phyloP scores from a whole-genome alignment of 352 stramenopile species.

The Saprolegnia parasitica region DNA sequence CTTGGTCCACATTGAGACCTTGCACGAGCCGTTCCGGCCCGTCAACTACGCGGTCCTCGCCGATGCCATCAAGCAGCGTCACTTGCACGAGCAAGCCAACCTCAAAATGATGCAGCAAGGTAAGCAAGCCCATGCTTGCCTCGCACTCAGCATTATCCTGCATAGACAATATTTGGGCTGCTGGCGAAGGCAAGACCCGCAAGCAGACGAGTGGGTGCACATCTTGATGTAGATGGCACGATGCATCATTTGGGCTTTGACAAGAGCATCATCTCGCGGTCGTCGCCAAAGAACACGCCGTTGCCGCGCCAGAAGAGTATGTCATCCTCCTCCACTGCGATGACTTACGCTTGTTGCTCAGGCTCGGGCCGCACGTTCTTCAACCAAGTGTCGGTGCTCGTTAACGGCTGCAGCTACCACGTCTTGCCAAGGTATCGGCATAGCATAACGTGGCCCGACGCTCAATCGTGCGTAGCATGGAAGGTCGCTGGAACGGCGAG shows the following conservation, averaged over 20 bases:
- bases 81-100: slow-evolving; percentile 76
- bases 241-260: slow-evolving; percentile 77
- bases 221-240: slow-evolving; percentile 47
- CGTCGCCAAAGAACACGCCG: slow-evolving; percentile 47
- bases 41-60: slow-evolving; percentile 82
- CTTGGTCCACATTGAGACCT: slow-evolving; percentile 78
- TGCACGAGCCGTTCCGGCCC: slow-evolving; percentile 81
- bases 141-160: background rate
- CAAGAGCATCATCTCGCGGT: slow-evolving; percentile 76
- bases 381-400: slow-evolving; percentile 81
- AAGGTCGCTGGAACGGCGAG: slow-evolving; percentile 84
- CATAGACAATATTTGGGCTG: slow-evolving; percentile 82
- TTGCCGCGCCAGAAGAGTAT: slow-evolving; percentile 2
- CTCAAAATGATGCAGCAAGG: slow-evolving; percentile 81
- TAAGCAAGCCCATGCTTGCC: slow-evolving; percentile 13
- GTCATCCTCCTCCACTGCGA: background rate
- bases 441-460: background rate
- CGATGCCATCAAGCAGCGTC: slow-evolving; percentile 67
- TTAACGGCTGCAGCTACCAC: slow-evolving; percentile 82
- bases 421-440: slow-evolving; percentile 51
- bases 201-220: background rate
- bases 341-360: slow-evolving; percentile 4
- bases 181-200: slow-evolving; percentile 37
- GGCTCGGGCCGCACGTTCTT: slow-evolving; percentile 63
- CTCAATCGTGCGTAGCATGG: slow-evolving; percentile 42